A percentile compares a stretch with the other conserved stretches of the same genome.
Conservation (phyloP, 1,139 yeast species). For the Chernovozyma aurita region DNA sequence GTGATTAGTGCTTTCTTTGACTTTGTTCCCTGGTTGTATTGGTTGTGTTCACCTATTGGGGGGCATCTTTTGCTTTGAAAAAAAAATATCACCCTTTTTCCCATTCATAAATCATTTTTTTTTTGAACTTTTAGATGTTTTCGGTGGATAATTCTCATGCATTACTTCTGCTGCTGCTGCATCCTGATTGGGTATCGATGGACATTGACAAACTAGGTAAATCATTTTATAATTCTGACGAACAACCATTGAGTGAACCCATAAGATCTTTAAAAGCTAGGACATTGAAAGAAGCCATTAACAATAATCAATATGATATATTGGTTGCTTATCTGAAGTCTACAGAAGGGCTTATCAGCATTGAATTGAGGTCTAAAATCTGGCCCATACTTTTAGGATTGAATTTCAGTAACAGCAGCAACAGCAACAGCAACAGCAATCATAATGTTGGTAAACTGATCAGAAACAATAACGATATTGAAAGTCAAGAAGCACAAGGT, state of each 20-base stretch:
- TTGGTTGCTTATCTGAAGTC: constrained; percentile 36
- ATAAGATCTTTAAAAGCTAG: constrained; percentile 34
- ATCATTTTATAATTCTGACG: constrained; percentile 41
- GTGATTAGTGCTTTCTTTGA: too few species aligned
- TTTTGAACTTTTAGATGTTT: neutral
- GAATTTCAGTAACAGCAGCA: too few species aligned
- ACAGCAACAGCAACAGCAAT: neutral
- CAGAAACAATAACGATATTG: neutral
- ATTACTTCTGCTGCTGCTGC: constrained; percentile 12
- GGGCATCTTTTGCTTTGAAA: too few species aligned
- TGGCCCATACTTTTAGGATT: constrained; percentile 46
- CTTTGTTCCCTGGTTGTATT: too few species aligned
- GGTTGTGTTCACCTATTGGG: too few species aligned
- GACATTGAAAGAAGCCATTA: constrained; percentile 35
- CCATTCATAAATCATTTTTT: neutral
- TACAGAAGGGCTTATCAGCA: constrained; percentile 45
- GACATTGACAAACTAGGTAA: constrained; percentile 44
- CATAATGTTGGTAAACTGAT: too few species aligned
- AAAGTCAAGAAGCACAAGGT: neutral
- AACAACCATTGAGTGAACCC: constrained; percentile 39
- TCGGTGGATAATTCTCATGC: constrained; percentile 2
- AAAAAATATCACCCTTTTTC: too few species aligned
- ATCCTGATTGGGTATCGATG: constrained; percentile 49
- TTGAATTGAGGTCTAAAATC: constrained; percentile 33
- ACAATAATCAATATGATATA: constrained; percentile 21